These are phyloP conservation scores for Thalassiosira exigua DNA, from an alignment of 352 stramenopile species.

Conservation along the genomic window DNA sequence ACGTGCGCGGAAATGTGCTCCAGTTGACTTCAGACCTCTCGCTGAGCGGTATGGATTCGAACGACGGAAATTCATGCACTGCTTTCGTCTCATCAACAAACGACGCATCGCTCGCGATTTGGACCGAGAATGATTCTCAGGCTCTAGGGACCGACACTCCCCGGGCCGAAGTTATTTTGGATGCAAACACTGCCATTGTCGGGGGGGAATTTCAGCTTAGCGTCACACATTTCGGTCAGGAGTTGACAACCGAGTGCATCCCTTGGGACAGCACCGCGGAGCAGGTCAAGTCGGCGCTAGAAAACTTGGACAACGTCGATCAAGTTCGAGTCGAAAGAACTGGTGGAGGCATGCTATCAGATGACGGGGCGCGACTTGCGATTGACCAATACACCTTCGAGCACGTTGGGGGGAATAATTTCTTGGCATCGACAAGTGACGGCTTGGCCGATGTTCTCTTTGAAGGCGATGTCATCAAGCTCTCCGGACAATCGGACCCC, in stretches of 20 bases:
- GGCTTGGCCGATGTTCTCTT: constrained; percentile 44
- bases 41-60: constrained; percentile 57
- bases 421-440: constrained; percentile 37
- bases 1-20: constrained; percentile 79
- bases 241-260: constrained; percentile 79
- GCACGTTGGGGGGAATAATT: constrained; percentile 29
- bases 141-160: constrained; percentile 81
- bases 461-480: constrained; percentile 52
- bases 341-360: constrained; percentile 51
- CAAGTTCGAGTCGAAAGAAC: constrained; percentile 72
- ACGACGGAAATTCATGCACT: constrained; percentile 52
- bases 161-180: constrained; percentile 60
- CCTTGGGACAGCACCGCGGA: constrained; percentile 80
- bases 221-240: constrained; percentile 53
- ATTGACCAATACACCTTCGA: constrained; percentile 36
- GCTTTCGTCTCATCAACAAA: constrained; percentile 68
- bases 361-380: constrained; percentile 13
- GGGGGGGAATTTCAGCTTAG: constrained; percentile 67
- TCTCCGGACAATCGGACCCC: constrained; percentile 46
- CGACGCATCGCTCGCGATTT: constrained; percentile 64
- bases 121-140: constrained; percentile 74
- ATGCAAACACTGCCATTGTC: constrained; percentile 55
- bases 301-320: constrained; percentile 80
- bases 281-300: constrained; percentile 75
- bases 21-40: constrained; percentile 59